A percentile compares a stretch with the other conserved stretches of the same genome.
These are phyloP conservation scores for Macrotyloma uniflorum DNA, from an alignment of 306 rosid genomes.

Conservation along the genomic window DNA sequence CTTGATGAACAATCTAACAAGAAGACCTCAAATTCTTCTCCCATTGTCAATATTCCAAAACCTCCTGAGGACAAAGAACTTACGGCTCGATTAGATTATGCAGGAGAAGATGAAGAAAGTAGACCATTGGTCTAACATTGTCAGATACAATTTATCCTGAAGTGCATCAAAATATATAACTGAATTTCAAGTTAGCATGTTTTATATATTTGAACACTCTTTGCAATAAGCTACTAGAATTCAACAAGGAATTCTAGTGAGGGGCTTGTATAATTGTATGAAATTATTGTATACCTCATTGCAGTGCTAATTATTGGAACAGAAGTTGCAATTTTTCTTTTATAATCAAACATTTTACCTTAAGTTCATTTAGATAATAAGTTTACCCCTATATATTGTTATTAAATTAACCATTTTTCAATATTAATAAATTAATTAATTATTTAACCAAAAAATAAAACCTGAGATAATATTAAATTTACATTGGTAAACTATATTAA, in stretches of 20 bases:
- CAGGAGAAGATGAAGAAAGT: constrained; percentile 7
- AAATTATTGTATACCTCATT: background rate
- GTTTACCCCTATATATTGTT: too few species aligned
- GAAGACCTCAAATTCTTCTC: background rate
- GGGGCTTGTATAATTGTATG: background rate
- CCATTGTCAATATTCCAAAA: constrained; percentile 1
- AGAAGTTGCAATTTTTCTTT: background rate
- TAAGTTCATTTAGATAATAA: background rate
- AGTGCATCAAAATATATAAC: background rate
- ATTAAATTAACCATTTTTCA: too few species aligned
- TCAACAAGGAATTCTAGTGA: background rate
- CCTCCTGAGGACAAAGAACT: background rate
- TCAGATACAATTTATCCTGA: background rate
- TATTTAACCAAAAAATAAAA: too few species aligned
- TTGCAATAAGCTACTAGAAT: background rate
- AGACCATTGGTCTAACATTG: background rate
- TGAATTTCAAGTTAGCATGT: background rate
- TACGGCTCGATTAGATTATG: background rate
- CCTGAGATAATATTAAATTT: too few species aligned
- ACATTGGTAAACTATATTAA: too few species aligned
- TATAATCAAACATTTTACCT: background rate
- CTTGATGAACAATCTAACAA: constrained; percentile 1
- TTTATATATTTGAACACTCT: background rate
- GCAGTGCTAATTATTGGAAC: background rate
- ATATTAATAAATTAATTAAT: too few species aligned